Base-by-base conservation (phyloP, 495 filamentous ascomycete genomes). In the Lichina pygmaea region DNA sequence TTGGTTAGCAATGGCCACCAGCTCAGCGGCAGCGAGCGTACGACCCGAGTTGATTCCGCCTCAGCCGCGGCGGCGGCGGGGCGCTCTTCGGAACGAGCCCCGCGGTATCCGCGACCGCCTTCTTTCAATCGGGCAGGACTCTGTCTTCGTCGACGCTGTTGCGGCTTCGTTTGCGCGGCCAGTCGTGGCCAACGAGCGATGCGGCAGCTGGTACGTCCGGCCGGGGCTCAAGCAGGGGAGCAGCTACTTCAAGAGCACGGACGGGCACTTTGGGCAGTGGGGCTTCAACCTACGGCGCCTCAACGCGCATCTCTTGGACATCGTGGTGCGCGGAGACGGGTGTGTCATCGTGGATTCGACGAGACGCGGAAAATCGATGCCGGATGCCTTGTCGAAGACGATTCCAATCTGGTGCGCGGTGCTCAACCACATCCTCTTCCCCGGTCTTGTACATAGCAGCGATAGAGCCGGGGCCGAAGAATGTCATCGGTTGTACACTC, bases 311-410 rank as follows among this genome's bases (percentile, higher is more conserved):
- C 51, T 97, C 39, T 55, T 97, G 57, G 59, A 66, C 51, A 48
- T 75, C 48, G 68, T 74, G 52, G 73, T 59, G 43, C 58, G 50
- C 42, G 49, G 70, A 58, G 71, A 74, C 51, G 86, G 84, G 73
- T 86, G 79, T 57, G 78, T 95, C 51, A 77, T 97, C 42, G 81
- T 93, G 36, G 89, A 97, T 60, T 93, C 86, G n/a, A 97, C 86
- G 1, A 66, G 86, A 44, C 65, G 85, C 44, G 86, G 86, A 9
- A 97, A 97, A 78, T 74, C 74, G 48, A 89, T 93, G 72, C 85
- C 89, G 6, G 89, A 97, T 62, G 82, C 86, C 16, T 64, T 97
- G 8, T 77, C 75, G 49, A 95, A 94, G 60, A 97, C 89, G 0
- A 60, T 97, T 6, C 89, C 89, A 0, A 85, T 92, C 47, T 97